These are phyloP conservation scores for Gossypium arboreum DNA, from an alignment of 345 rosid species.

Conservation along the genomic window DNA sequence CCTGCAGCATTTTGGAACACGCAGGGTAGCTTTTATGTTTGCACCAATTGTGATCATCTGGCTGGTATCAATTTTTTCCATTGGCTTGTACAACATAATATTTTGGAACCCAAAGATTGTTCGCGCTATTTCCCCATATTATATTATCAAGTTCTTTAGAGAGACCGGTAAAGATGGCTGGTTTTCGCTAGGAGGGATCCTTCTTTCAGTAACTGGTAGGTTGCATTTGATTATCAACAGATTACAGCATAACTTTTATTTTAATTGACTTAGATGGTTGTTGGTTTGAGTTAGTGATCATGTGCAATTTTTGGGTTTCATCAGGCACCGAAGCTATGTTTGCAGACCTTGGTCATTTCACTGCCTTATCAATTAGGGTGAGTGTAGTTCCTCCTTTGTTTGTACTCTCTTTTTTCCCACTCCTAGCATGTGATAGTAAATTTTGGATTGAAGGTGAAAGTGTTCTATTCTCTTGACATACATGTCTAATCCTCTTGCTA, in stretches of 20 bases:
- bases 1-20: conserved; percentile 89
- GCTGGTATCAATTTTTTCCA: conserved; percentile 63
- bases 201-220: conserved; percentile 83
- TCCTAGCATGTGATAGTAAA: neutral
- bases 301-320: conserved; percentile 27
- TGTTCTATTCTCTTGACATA: neutral
- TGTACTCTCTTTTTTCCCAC: neutral
- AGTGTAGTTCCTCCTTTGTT: conserved; percentile 17
- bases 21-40: conserved; percentile 81
- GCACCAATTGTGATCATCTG: conserved; percentile 83
- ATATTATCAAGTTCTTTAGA: conserved; percentile 65
- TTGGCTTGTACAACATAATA: conserved; percentile 75
- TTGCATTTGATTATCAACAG: conserved; percentile 18
- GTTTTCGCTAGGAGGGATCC: conserved; percentile 94
- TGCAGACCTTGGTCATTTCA: conserved; percentile 96
- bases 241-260: conserved; percentile 7
- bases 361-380: conserved; percentile 79
- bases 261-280: neutral
- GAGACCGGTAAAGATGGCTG: conserved; percentile 79
- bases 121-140: conserved; percentile 69
- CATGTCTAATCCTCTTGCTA: neutral
- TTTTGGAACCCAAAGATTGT: conserved; percentile 75
- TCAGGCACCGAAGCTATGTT: conserved; percentile 97
- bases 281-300: neutral
- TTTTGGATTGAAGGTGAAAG: neutral